Evolutionary conservation across 441 rosid species (phyloP).

Genomic region (Iberis amara): DNA sequence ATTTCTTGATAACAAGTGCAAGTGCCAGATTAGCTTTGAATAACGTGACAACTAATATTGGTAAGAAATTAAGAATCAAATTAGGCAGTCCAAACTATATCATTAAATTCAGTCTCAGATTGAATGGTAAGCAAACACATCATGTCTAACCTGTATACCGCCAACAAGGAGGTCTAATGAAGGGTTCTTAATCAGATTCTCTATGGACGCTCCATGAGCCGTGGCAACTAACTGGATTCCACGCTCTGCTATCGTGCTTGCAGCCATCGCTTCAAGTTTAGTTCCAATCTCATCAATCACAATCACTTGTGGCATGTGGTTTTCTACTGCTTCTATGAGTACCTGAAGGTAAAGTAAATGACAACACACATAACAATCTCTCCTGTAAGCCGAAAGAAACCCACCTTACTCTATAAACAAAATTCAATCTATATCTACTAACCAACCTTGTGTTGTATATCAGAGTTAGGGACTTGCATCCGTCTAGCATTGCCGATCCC

Average conservation of each 20-base stretch:
- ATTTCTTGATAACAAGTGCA: background rate
- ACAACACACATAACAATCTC: background rate
- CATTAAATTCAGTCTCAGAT: background rate
- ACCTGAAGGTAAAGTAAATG: slow-evolving; percentile 40
- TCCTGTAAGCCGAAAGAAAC: background rate
- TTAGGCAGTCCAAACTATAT: slow-evolving; percentile 1
- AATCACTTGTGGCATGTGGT: slow-evolving; percentile 94
- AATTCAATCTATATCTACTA: background rate
- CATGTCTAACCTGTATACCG: slow-evolving; percentile 64
- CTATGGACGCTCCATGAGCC: slow-evolving; percentile 82
- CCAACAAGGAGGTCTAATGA: slow-evolving; percentile 86
- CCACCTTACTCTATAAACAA: background rate
- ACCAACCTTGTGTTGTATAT: slow-evolving; percentile 80
- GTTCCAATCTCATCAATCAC: slow-evolving; percentile 96
- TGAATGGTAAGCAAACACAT: background rate
- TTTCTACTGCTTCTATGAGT: slow-evolving; percentile 86
- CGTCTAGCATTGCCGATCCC: slow-evolving; percentile 92
- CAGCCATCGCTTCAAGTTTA: slow-evolving; percentile 91
- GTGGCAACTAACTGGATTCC: slow-evolving; percentile 94
- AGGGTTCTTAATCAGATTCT: slow-evolving; percentile 87
- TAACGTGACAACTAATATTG: slow-evolving; percentile 6
- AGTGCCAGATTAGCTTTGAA: background rate
- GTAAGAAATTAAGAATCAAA: slow-evolving; percentile 6
- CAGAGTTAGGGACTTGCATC: slow-evolving; percentile 87
- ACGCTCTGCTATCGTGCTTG: slow-evolving; percentile 90